Evolutionary conservation across 176 grass and related monocot genomes (phyloP), one percentile per base, ranked within the genome.

Genomic region (Olyra latifolia): DNA sequence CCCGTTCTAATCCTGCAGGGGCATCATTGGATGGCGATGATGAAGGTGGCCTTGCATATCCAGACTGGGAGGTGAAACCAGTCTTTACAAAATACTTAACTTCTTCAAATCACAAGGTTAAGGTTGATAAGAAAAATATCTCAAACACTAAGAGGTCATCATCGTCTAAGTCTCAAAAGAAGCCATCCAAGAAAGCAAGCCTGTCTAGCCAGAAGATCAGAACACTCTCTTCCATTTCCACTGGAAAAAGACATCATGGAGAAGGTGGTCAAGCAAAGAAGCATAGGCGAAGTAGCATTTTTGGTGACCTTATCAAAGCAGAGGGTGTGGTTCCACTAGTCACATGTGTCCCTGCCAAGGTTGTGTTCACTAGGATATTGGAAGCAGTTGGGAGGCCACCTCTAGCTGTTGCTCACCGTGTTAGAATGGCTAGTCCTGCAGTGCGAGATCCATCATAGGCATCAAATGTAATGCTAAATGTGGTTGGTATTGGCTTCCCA

Each of bases 341-440:
- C 35, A 99, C 96, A 30, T 99, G 96, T 40, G 88, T 99, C 63
- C 96, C 96, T 32, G 69, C 88, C 30, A 99, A 95, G 89, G 86
- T 99, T 74, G 96, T 85, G 55, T 99, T 93, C 74, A 99, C 90
- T 71, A 99, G 92, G 86, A 99, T 99, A 85, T 59, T 93, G 86
- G 96, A 99, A 91, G 92, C 90, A 75, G 72, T 99, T 63, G 90
- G 96, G 22, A 95, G 90, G 86, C 74, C 90, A 80, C 89, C 86
- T 72, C 40, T 80, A 46, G 64, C 71, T 49, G 63, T 58, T 47
- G 48, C 72, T 78, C 87, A 92, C 48, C 86, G 76, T 62, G 73
- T 85, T 81, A 74, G 88, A 89, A 88, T 94, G 89, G 62, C 85
- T 74, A 90, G 73, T 58, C 87, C 87, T 84, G 78, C 80, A 13